Percentiles rank a stretch among this genome's conserved stretches.
phyloP scores from a whole-genome alignment of 2,329 filamentous ascomycete genomes.

The Aurifilum marmelostoma region DNA sequence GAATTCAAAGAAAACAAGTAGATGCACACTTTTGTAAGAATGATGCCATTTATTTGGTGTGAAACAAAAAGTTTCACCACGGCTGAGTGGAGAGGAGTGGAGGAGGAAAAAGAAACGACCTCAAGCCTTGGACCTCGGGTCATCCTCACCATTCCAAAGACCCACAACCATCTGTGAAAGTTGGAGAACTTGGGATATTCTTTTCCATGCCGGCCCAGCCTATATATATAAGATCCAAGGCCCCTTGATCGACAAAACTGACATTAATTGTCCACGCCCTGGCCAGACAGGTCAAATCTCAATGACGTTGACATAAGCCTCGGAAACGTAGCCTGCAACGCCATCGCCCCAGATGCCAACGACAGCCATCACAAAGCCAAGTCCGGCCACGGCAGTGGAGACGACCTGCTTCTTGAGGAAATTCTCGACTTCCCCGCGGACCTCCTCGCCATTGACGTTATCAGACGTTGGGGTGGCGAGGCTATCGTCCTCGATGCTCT shows the following conservation, averaged over 20 bases:
- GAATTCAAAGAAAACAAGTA: not conserved
- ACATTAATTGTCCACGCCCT: not conserved
- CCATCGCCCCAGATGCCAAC: conserved; percentile 58
- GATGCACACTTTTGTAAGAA: not conserved
- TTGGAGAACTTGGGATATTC: not conserved
- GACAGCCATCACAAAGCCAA: conserved; percentile 64
- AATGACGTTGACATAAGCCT: conserved; percentile 24
- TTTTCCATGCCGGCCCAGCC: not conserved
- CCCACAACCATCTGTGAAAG: conserved; percentile 46
- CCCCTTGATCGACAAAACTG: not conserved
- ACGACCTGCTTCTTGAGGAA: conserved; percentile 58
- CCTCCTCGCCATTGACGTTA: conserved; percentile 64
- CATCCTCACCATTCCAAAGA: not conserved
- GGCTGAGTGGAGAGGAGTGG: not conserved
- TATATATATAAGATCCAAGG: not conserved
- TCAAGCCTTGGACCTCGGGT: not conserved
- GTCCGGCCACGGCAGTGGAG: conserved; percentile 55
- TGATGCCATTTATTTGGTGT: conserved; percentile 3
- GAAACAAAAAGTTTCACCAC: not conserved
- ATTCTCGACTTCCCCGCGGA: conserved; percentile 58
- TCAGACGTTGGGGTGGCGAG: conserved; percentile 44
- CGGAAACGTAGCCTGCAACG: conserved; percentile 18
- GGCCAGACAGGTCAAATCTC: not conserved
- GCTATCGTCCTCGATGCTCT: conserved; percentile 49
- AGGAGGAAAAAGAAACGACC: not conserved